Evolutionary conservation across 83 land plant species (phyloP).

Genomic region (Thuja plicata): DNA sequence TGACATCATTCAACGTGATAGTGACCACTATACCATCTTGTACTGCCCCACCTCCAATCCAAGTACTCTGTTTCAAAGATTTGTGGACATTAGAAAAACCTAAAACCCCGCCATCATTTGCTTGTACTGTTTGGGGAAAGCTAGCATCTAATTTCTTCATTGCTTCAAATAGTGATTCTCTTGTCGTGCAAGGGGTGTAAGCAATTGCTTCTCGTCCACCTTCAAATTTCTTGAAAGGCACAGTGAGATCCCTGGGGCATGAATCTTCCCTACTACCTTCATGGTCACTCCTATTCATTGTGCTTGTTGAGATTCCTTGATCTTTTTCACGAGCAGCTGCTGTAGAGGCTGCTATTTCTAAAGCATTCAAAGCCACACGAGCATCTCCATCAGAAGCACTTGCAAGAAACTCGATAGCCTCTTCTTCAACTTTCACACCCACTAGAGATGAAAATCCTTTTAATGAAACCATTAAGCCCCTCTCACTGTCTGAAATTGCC

Average conservation of each 20-base stretch:
- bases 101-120: conserved; percentile 7
- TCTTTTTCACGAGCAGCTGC: conserved; percentile 42
- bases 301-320: conserved; percentile 6
- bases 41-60: conserved; percentile 7
- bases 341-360: conserved; percentile 72
- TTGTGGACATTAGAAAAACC: conserved; percentile 10
- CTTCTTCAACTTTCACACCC: conserved; percentile 41
- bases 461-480: conserved; percentile 50
- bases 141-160: conserved; percentile 17
- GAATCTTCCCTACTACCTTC: conserved; percentile 19
- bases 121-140: conserved; percentile 8
- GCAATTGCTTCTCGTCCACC: conserved; percentile 43
- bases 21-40: conserved; percentile 14
- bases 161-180: conserved; percentile 15
- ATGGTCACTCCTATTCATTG: neutral
- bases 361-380: conserved; percentile 80
- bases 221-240: conserved; percentile 42
- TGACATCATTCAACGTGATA: conserved; percentile 56
- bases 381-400: conserved; percentile 92
- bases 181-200: conserved; percentile 19
- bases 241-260: conserved; percentile 30
- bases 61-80: conserved; percentile 4
- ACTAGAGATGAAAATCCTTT: conserved; percentile 14
- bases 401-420: conserved; percentile 71
- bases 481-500: conserved; percentile 54